Conservation (phyloP, 192 early-diverging fungal genomes). For the Funneliformis geosporum region DNA sequence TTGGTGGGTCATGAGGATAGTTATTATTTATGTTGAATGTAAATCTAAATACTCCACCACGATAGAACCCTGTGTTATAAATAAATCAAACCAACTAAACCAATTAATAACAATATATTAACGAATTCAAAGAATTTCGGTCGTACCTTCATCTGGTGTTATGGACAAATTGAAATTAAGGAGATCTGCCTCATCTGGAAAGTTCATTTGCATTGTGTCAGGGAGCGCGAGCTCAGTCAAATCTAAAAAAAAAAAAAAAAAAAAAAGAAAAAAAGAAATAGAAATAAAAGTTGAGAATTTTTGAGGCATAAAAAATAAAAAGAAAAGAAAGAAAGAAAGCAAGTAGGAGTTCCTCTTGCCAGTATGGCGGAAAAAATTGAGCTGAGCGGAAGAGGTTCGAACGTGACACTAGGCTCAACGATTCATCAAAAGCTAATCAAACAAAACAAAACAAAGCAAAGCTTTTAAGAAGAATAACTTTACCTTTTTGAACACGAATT, state of each 20-base stretch:
- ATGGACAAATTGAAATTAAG: constrained; percentile 83
- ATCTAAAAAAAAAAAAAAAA: constrained; percentile 53
- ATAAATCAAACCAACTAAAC: background rate
- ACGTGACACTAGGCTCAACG: constrained; percentile 10
- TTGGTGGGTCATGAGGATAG: constrained; percentile 96
- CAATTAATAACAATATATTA: background rate
- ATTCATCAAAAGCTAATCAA: constrained; percentile 16
- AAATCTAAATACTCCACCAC: constrained; percentile 81
- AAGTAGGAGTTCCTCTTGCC: constrained; percentile 11
- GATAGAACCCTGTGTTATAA: constrained; percentile 70
- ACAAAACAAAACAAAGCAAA: background rate
- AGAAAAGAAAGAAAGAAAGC: background rate
- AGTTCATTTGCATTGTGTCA: constrained; percentile 69
- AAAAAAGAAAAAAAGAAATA: background rate
- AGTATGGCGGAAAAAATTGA: background rate
- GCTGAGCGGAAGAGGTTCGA: background rate
- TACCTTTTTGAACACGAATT: constrained; percentile 93
- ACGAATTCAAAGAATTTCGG: background rate
- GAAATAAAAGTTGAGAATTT: background rate
- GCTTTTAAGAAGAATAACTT: background rate
- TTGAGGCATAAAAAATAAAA: background rate
- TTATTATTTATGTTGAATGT: constrained; percentile 78
- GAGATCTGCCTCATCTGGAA: constrained; percentile 77
- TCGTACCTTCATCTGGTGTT: constrained; percentile 80
- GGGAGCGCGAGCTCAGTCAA: constrained; percentile 81